phyloP scores from a whole-genome alignment of 306 rosid species.

The Lagenaria siceraria region DNA sequence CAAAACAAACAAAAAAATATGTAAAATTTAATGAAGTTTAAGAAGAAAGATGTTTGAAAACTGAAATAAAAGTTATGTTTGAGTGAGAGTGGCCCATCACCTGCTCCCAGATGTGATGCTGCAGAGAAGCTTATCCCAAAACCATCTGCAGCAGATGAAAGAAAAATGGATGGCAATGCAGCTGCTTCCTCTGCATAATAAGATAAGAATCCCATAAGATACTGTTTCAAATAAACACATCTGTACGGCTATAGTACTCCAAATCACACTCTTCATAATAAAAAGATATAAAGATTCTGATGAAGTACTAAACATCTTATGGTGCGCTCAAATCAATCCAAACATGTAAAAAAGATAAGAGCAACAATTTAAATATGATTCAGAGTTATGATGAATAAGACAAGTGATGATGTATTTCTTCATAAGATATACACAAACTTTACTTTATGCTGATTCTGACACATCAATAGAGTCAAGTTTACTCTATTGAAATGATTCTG shows the following conservation, averaged over 20 bases:
- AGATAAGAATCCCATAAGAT: neutral
- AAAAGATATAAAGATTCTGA: neutral
- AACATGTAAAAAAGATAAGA: neutral
- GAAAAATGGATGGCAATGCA: neutral
- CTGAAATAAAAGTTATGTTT: neutral
- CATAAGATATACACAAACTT: neutral
- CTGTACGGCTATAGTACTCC: constrained; percentile 3
- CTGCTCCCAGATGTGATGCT: constrained; percentile 2
- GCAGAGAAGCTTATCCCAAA: constrained; percentile 9
- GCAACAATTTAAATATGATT: neutral
- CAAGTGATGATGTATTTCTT: neutral
- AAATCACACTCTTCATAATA: neutral
- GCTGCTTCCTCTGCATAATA: neutral
- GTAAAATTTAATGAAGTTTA: neutral
- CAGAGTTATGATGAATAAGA: neutral
- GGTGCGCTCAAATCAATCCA: constrained; percentile 3
- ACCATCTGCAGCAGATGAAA: neutral
- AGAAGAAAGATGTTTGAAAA: neutral
- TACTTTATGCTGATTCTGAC: neutral
- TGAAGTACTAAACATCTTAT: neutral
- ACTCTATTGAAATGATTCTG: neutral
- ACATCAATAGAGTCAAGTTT: neutral
- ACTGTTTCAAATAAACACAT: neutral
- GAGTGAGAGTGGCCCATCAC: constrained; percentile 9
- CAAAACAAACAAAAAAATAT: neutral